Percentiles rank a stretch among this genome's conserved stretches.
phyloP scores from a whole-genome alignment of 805 yeast genomes.

The Isabelozyma gotoi region DNA sequence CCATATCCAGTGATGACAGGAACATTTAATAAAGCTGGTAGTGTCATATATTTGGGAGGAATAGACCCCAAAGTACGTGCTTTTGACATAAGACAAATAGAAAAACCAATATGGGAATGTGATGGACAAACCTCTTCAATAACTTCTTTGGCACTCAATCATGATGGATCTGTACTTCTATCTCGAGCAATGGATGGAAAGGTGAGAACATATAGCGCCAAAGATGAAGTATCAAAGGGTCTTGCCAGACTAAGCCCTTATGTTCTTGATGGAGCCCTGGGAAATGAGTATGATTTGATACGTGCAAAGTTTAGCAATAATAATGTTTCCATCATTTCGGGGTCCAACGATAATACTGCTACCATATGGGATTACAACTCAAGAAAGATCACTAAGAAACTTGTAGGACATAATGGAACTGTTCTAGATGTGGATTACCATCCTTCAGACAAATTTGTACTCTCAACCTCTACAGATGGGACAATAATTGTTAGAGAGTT shows the following conservation, averaged over 20 bases:
- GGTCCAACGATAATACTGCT: conserved; percentile 60
- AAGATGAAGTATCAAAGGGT: conserved; percentile 39
- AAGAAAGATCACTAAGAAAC: conserved; percentile 45
- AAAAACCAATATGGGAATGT: conserved; percentile 46
- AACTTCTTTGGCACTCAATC: conserved; percentile 52
- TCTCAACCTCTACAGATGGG: conserved; percentile 58
- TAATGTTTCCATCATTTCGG: conserved; percentile 47
- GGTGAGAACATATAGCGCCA: conserved; percentile 57
- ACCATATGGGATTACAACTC: conserved; percentile 62
- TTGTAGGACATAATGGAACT: conserved; percentile 61
- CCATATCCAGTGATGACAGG: conserved; percentile 59
- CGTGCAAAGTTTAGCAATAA: conserved; percentile 48
- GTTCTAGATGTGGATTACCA: conserved; percentile 61
- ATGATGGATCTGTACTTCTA: conserved; percentile 46
- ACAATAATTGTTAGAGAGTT: conserved; percentile 48
- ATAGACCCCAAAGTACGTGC: conserved; percentile 64
- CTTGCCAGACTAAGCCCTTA: conserved; percentile 43
- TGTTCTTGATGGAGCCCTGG: conserved; percentile 58
- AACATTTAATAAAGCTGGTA: conserved; percentile 35
- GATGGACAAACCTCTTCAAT: conserved; percentile 48
- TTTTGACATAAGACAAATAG: conserved; percentile 53
- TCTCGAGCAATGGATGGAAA: conserved; percentile 59
- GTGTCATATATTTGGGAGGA: conserved; percentile 57
- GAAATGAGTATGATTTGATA: conserved; percentile 51
- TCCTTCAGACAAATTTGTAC: conserved; percentile 39